Evolutionary conservation across 805 yeast species (phyloP).

Genomic region (Lipomyces sp.): DNA sequence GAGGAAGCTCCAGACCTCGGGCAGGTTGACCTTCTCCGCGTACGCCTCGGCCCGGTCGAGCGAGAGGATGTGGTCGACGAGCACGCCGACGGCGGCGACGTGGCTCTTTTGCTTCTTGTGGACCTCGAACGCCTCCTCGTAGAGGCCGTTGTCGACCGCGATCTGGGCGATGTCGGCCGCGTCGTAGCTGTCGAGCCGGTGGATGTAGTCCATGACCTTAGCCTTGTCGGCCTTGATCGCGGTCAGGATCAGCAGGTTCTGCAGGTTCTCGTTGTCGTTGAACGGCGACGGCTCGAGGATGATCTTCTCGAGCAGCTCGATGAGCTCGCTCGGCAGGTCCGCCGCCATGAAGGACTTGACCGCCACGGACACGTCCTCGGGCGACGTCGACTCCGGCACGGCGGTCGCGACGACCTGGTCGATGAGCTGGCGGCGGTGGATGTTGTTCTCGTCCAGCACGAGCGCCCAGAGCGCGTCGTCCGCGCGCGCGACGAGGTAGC

Average conservation of each 20-base stretch:
- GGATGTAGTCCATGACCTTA: conserved; percentile 78
- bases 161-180: conserved; percentile 91
- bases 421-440: conserved; percentile 84
- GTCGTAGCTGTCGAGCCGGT: conserved; percentile 84
- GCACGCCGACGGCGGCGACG: conserved; percentile 77
- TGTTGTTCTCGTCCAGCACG: conserved; percentile 71
- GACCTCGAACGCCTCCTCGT: conserved; percentile 92
- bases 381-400: conserved; percentile 87
- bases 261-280: conserved; percentile 90
- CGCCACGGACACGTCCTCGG: conserved; percentile 89
- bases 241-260: conserved; percentile 86
- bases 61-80: conserved; percentile 89
- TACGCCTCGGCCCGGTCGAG: conserved; percentile 91
- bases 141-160: conserved; percentile 80
- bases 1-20: conserved; percentile 90
- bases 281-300: conserved; percentile 96
- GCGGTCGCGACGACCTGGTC: conserved; percentile 96
- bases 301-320: conserved; percentile 92
- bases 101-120: conserved; percentile 79
- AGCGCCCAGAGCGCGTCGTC: conserved; percentile 77
- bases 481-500: conserved; percentile 86
- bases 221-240: conserved; percentile 93
- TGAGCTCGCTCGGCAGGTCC: conserved; percentile 85
- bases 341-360: conserved; percentile 96
- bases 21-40: conserved; percentile 81